A percentile compares a stretch with the other conserved stretches of the same genome.
Conservation (phyloP, 2,329 filamentous ascomycete genomes). For the Microascus cirrosus region DNA sequence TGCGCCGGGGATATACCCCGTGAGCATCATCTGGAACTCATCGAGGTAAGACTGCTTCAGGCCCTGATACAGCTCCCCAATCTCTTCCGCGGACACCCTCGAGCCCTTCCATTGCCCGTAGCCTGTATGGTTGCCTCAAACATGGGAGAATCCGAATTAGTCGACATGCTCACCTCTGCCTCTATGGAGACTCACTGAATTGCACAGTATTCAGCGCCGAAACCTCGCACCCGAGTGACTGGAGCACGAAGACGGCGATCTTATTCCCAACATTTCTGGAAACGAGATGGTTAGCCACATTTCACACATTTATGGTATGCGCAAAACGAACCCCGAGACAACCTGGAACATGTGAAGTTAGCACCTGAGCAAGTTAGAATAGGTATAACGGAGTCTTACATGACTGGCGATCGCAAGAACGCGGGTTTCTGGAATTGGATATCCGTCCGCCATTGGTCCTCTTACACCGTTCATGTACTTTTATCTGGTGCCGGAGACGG, state of each 20-base stretch:
- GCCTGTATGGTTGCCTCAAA: constrained; percentile 81
- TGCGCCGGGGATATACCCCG: constrained; percentile 86
- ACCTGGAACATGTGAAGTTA: constrained; percentile 19
- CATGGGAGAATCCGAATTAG: constrained; percentile 4
- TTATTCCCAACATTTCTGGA: constrained; percentile 91
- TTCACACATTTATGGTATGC: not conserved
- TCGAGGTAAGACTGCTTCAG: constrained; percentile 75
- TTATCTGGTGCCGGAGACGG: constrained; percentile 7
- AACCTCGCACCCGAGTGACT: constrained; percentile 87
- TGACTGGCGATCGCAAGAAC: constrained; percentile 89
- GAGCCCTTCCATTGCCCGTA: constrained; percentile 85
- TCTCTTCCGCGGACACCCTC: constrained; percentile 69
- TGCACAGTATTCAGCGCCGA: constrained; percentile 92
- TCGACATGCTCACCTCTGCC: constrained; percentile 1
- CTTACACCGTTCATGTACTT: constrained; percentile 1
- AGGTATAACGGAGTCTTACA: constrained; percentile 55
- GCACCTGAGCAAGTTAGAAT: constrained; percentile 4
- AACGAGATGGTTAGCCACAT: constrained; percentile 2
- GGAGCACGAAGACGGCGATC: constrained; percentile 90
- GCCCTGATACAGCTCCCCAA: constrained; percentile 73
- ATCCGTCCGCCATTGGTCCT: constrained; percentile 12
- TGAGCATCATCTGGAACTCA: constrained; percentile 87
- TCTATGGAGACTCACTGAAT: constrained; percentile 58
- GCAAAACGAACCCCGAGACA: constrained; percentile 26
- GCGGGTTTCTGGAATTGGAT: constrained; percentile 40